Percentiles rank a stretch among this genome's conserved stretches.
phyloP scores from a whole-genome alignment of 306 rosid species.

The Betula pendula region DNA sequence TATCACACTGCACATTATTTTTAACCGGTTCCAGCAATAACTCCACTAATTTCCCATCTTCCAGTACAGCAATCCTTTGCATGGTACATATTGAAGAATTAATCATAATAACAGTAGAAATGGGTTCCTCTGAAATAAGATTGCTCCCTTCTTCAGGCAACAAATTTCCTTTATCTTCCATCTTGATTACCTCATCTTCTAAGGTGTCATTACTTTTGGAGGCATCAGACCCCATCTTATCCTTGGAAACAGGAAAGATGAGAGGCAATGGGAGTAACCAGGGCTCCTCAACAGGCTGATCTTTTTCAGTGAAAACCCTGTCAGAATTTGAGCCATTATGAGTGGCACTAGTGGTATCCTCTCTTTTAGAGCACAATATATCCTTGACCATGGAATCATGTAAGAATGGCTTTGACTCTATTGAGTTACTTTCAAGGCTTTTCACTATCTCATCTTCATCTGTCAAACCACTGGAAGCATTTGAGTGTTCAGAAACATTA shows the following conservation, averaged over 20 bases:
- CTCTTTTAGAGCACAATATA: conserved; percentile 38
- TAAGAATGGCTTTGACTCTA: conserved; percentile 34
- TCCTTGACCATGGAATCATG: conserved; percentile 40
- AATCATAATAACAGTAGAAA: conserved; percentile 72
- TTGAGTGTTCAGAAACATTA: conserved; percentile 97
- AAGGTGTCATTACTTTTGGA: conserved; percentile 37
- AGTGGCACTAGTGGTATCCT: conserved; percentile 29
- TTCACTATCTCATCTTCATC: conserved; percentile 58
- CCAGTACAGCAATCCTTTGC: conserved; percentile 98
- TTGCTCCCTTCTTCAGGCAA: conserved; percentile 56
- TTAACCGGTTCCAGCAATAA: conserved; percentile 90
- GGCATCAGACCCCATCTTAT: conserved; percentile 42
- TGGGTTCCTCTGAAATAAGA: conserved; percentile 44
- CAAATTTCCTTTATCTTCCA: conserved; percentile 47
- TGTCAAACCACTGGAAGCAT: conserved; percentile 98
- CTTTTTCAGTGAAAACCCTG: conserved; percentile 40
- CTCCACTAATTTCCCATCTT: conserved; percentile 81
- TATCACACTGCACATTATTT: conserved; percentile 89
- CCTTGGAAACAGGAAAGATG: conserved; percentile 34
- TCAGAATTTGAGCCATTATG: conserved; percentile 40
- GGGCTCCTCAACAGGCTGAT: conserved; percentile 88
- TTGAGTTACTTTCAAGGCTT: conserved; percentile 44
- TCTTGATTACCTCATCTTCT: conserved; percentile 35
- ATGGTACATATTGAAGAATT: conserved; percentile 95
- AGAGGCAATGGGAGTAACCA: conserved; percentile 60